Evolutionary conservation across 2,329 filamentous ascomycete species (phyloP), one percentile per base, ranked within the genome.

Genomic region (Colletotrichum endophyticum): DNA sequence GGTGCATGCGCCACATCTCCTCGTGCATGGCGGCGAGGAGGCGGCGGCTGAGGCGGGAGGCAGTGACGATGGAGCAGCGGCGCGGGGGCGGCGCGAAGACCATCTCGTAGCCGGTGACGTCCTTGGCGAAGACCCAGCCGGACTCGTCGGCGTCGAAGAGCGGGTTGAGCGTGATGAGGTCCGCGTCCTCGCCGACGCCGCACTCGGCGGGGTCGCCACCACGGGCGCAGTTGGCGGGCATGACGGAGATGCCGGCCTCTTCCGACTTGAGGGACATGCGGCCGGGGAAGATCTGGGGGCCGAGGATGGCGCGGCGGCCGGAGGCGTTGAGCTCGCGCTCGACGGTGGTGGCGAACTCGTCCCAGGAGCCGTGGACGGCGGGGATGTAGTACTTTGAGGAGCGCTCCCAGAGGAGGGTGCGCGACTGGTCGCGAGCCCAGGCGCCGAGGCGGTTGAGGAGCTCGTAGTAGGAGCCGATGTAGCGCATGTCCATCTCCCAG

Each of bases 321-420:
- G 89, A 88, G 16, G 83, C 82, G 66, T 89, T 86, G 1, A 91
- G 92, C 80, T 95, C 92, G 16, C 90, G 86, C 66, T 92, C 88
- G 6, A 95, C 93, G 81, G 92, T 89, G 19, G 90, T 86, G 11
- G 89, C 91, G 82, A 96, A 96, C 81, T 95, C 92, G 53, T 94
- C 91, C 93, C 93, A 96, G 32, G 87, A 87, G 34, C 93, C 94
- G 80, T 96, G 94, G 39, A 92, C 87, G 0, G 87, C 86, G 0
- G 94, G 95, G 11, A 96, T 92, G 82, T 95, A 96, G 85, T 96
- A 96, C 77, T 94, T 92, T 28, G 92, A 89, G 66, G 92, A 93
- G 64, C 94, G 91, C 83, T 96, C 95, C 95, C 95, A 96, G 12
- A 95, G 87, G n/a, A 92, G 91, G 76, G 92, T 90, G 32, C 94